A percentile compares a stretch with the other conserved stretches of the same genome.
Conservation (phyloP, 176 grass and related monocot genomes). For the Melocanna baccifera region DNA sequence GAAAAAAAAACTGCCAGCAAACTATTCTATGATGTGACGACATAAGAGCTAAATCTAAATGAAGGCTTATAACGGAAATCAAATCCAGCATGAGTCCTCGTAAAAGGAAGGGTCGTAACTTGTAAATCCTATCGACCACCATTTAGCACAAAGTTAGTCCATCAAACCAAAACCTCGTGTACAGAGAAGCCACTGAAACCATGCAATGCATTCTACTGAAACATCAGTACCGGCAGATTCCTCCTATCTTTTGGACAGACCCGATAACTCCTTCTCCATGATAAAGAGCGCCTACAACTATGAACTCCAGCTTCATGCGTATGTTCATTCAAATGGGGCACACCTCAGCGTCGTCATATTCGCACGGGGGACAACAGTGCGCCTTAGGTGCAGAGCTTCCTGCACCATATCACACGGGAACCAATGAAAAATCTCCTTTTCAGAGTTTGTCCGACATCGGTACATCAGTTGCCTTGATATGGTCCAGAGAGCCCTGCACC, state of each 20-base stretch:
- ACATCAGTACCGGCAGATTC: not conserved
- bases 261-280: not conserved
- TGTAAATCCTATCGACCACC: not conserved
- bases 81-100: not conserved
- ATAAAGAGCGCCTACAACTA: not conserved
- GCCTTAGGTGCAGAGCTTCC: not conserved
- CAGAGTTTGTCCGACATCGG: not conserved
- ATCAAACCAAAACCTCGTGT: not conserved
- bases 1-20: not conserved
- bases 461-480: not conserved
- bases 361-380: not conserved
- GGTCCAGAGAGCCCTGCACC: not conserved
- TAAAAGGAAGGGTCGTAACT: not conserved
- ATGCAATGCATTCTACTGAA: not conserved
- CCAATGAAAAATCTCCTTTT: not conserved
- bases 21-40: not conserved
- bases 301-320: not conserved
- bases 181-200: not conserved
- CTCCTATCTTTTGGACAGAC: not conserved
- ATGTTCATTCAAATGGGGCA: not conserved
- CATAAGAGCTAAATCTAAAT: not conserved
- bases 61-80: not conserved
- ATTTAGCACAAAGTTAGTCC: not conserved
- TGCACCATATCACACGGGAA: not conserved
- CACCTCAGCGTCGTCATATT: too few relatives aligned